Base-by-base conservation (phyloP, 225 moss, liverwort and hornwort genomes). In the Marchantia polymorpha region DNA sequence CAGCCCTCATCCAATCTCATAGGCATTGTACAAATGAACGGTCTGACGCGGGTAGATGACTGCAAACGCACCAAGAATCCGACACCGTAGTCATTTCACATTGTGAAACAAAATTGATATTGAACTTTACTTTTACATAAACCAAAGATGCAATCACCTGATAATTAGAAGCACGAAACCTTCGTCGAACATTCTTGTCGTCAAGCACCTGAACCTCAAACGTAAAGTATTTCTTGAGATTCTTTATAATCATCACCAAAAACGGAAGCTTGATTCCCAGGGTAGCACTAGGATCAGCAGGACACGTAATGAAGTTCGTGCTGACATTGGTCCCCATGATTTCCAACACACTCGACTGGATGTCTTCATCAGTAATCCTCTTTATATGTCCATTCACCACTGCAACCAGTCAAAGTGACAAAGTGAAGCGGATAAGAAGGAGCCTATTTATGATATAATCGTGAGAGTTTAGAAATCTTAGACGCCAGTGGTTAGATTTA, bases 151-250 rank as follows among this genome's bases (percentile, higher is more conserved):
- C 6, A 27, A 20, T 54, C 72, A 93, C 94, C 92, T 96, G 96
- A 78, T 89, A 96, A 76, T 94, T 96, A 22, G 96, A 96, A 71
- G 94, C 89, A 60, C 96, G 88, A 73, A 96, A 96, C 48, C 96
- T 87, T 46, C 94, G 90, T n/a, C 94, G 92, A 29, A 96, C 94
- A 77, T 94, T 96, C 82, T 94, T 96, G 79, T 96, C 96, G 85
- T 96, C 96, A 51, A 94, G 96, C 69, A 96, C 83, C 87, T 96
- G 96, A 81, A 96, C 94, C 88, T 96, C 96, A 79, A 96, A 96
- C 0, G 92, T 94, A 89, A 96, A 92, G 82, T 96, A 96, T 79
- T 94, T 96, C 86, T 94, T 96, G 83, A 94, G 89, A 82, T 96
- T 96, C 84, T 96, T 96, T 73, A 96, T 85, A 52, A 96, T 94